Evolutionary conservation across 208 protist genomes (phyloP).

Genomic region (Vickermania ingenoplastis): DNA sequence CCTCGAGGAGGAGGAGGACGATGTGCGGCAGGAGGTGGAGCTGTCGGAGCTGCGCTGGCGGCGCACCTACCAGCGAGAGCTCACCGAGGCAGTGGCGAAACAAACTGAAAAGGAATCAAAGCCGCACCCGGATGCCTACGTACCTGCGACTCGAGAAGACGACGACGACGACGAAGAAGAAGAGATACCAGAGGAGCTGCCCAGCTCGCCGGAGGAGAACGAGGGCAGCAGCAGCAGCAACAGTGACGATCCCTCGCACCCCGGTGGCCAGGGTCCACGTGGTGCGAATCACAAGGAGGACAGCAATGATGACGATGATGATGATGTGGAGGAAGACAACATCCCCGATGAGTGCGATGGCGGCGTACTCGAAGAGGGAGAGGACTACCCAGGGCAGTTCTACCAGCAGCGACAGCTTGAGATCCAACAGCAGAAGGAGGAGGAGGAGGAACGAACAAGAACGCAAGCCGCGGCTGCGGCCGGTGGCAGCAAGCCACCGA

Average conservation of each 20-base stretch:
- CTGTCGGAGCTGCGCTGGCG: constrained; percentile 8
- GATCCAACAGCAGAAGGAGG: neutral
- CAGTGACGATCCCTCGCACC: neutral
- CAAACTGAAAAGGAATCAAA: constrained; percentile 2
- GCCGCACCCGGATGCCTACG: neutral
- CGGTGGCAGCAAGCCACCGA: neutral
- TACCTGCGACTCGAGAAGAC: neutral
- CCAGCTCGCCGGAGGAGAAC: neutral
- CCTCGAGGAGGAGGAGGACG: constrained; percentile 13
- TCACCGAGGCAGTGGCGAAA: neutral
- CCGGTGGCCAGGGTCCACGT: neutral
- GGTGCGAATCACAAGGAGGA: constrained; percentile 3
- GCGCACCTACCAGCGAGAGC: neutral
- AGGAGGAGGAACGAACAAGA: neutral
- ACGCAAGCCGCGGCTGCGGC: too few relatives aligned
- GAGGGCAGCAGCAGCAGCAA: neutral
- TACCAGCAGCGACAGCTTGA: too few relatives aligned
- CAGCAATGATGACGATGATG: neutral
- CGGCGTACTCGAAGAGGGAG: neutral
- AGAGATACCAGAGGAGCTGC: neutral
- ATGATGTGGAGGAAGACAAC: neutral
- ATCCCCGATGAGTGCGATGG: neutral
- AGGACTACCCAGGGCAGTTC: too few relatives aligned
- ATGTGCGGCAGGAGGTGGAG: constrained; percentile 6
- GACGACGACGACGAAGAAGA: neutral